Evolutionary conservation across 2,329 filamentous ascomycete genomes (phyloP).

Genomic region (Xylaria sp.): DNA sequence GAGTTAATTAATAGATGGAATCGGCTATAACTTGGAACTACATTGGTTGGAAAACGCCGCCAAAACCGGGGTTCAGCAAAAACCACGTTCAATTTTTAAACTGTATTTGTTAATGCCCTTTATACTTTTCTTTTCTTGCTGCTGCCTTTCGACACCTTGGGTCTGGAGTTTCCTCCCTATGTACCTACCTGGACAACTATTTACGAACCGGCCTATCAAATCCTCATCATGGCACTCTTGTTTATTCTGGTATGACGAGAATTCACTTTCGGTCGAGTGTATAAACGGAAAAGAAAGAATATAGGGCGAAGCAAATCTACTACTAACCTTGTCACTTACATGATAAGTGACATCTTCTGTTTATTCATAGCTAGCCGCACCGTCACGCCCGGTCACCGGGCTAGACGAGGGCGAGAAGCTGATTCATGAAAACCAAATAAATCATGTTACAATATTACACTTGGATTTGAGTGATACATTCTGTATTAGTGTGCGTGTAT

Average conservation of each 20-base stretch:
- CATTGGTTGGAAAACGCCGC: conserved; percentile 26
- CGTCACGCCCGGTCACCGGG: conserved; percentile 6
- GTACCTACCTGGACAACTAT: conserved; percentile 23
- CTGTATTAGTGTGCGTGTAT: not conserved
- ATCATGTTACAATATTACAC: conserved; percentile 10
- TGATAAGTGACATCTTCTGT: conserved; percentile 19
- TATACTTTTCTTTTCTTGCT: conserved; percentile 29
- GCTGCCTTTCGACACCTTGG: conserved; percentile 25
- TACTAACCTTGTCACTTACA: conserved; percentile 20
- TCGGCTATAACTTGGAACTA: conserved; percentile 29
- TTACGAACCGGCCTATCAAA: conserved; percentile 28
- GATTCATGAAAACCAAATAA: conserved; percentile 21
- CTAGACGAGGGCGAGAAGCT: conserved; percentile 15
- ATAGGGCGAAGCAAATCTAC: conserved; percentile 31
- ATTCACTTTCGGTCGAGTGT: conserved; percentile 21
- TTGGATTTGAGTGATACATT: conserved; percentile 4
- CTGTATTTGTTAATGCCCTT: conserved; percentile 38
- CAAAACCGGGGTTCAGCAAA: conserved; percentile 9
- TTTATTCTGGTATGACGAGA: conserved; percentile 17
- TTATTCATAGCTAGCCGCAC: conserved; percentile 19
- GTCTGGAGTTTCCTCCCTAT: conserved; percentile 23
- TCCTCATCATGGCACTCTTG: conserved; percentile 1
- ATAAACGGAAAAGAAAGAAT: conserved; percentile 29
- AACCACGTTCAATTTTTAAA: conserved; percentile 29
- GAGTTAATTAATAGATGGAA: conserved; percentile 41